Evolutionary conservation across 2,329 filamentous ascomycete species (phyloP).

Genomic region (Microthyrium microscopicum): DNA sequence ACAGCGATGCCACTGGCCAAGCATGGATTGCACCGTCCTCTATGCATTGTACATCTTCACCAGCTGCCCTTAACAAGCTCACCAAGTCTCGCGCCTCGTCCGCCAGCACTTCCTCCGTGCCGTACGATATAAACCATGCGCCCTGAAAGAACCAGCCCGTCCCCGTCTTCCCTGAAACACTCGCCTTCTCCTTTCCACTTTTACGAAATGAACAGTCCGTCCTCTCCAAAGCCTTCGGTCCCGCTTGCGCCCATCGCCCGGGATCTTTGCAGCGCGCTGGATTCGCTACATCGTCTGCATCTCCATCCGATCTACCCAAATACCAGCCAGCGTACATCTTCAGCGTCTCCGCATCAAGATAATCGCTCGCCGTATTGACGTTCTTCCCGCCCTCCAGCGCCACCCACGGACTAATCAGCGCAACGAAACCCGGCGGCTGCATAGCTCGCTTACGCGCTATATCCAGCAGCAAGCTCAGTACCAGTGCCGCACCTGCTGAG

Average conservation of each 20-base stretch:
- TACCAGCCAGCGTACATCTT: conserved; percentile 58
- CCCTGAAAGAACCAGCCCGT: conserved; percentile 12
- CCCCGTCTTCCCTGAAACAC: no score
- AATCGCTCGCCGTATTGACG: conserved; percentile 56
- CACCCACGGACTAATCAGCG: conserved; percentile 68
- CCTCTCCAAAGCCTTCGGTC: conserved; percentile 38
- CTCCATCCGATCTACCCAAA: conserved; percentile 32
- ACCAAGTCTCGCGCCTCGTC: conserved; percentile 50
- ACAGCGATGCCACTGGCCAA: conserved; percentile 58
- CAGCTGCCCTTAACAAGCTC: conserved; percentile 34
- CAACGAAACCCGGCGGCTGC: conserved; percentile 41
- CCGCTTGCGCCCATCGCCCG: conserved; percentile 48
- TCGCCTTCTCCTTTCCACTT: no score
- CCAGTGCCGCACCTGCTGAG: conserved; percentile 60
- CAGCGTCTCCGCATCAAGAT: conserved; percentile 49
- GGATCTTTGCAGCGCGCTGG: conserved; percentile 54
- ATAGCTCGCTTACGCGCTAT: conserved; percentile 34
- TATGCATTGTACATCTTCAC: conserved; percentile 39
- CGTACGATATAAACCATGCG: conserved; percentile 54
- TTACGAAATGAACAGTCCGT: no score
- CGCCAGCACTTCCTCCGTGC: conserved; percentile 62
- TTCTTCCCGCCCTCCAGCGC: conserved; percentile 54
- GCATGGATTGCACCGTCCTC: conserved; percentile 58
- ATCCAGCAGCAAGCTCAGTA: conserved; percentile 55
- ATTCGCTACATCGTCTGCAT: conserved; percentile 43